phyloP scores from a whole-genome alignment of 2,329 filamentous ascomycete species.

The Epichloe elymi region DNA sequence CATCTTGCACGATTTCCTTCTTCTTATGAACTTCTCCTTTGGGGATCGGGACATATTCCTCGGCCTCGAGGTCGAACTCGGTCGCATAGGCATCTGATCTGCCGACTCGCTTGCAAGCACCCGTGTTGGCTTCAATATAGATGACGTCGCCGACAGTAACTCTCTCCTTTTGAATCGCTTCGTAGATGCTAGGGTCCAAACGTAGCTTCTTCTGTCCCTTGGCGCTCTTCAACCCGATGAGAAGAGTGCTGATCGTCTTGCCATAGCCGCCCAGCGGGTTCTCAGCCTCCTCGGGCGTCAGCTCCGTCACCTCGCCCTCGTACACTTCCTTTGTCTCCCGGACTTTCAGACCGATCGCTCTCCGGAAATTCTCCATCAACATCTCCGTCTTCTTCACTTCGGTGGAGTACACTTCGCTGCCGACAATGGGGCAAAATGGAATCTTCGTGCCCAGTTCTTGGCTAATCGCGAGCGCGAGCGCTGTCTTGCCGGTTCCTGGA shows the following conservation, averaged over 20 bases:
- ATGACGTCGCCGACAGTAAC: slow-evolving; percentile 94
- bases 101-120: slow-evolving; percentile 92
- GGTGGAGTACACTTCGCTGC: slow-evolving; percentile 93
- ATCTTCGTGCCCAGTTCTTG: slow-evolving; percentile 97
- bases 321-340: slow-evolving; percentile 99
- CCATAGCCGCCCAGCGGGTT: slow-evolving; percentile 95
- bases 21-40: slow-evolving; percentile 99
- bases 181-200: slow-evolving; percentile 95
- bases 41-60: slow-evolving; percentile 96
- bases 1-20: slow-evolving; percentile 98
- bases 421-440: slow-evolving; percentile 94
- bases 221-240: slow-evolving; percentile 89
- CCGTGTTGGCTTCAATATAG: slow-evolving; percentile 98
- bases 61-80: slow-evolving; percentile 95
- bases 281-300: slow-evolving; percentile 94
- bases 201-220: slow-evolving; percentile 97
- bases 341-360: slow-evolving; percentile 91
- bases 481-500: slow-evolving; percentile 93
- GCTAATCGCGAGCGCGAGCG: slow-evolving; percentile 85
- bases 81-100: slow-evolving; percentile 94
- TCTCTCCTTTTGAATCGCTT: slow-evolving; percentile 96
- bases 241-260: slow-evolving; percentile 88
- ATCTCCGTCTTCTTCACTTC: slow-evolving; percentile 99
- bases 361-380: slow-evolving; percentile 96
- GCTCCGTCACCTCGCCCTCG: slow-evolving; percentile 94